A percentile compares a stretch with the other conserved stretches of the same genome.
Evolutionary conservation across 495 filamentous ascomycete genomes (phyloP).

Genomic region (Neurospora tetrasperma): DNA sequence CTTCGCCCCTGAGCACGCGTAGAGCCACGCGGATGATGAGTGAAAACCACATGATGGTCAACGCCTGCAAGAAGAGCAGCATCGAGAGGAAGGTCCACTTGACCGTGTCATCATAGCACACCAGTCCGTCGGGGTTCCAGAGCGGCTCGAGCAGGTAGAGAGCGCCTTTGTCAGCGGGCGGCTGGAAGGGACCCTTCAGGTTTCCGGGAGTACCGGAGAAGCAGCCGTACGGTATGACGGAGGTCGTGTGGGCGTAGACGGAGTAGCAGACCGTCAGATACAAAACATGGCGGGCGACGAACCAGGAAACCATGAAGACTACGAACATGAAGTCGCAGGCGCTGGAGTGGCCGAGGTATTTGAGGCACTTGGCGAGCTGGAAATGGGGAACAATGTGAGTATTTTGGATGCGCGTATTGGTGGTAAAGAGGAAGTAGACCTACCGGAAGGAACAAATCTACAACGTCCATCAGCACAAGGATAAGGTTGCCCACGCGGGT

Average conservation of each 20-base stretch:
- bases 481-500: constrained; percentile 84
- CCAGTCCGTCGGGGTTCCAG: constrained; percentile 50
- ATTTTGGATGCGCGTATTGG: neutral
- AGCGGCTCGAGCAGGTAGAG: constrained; percentile 61
- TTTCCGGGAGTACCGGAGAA: constrained; percentile 45
- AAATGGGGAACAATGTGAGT: neutral
- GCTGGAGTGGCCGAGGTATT: constrained; percentile 67
- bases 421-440: constrained; percentile 23
- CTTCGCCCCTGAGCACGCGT: constrained; percentile 61
- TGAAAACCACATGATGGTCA: constrained; percentile 81
- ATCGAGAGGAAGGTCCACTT: constrained; percentile 65
- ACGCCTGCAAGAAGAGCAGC: constrained; percentile 64
- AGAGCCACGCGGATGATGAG: constrained; percentile 77
- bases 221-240: constrained; percentile 56
- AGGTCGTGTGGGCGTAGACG: constrained; percentile 59
- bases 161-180: constrained; percentile 47
- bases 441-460: constrained; percentile 82
- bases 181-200: constrained; percentile 41
- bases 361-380: constrained; percentile 87
- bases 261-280: constrained; percentile 73
- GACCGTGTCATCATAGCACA: constrained; percentile 68
- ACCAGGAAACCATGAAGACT: constrained; percentile 78
- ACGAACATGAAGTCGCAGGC: constrained; percentile 80
- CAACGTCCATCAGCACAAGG: constrained; percentile 85
- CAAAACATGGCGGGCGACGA: constrained; percentile 70